Base-by-base conservation (phyloP, 140 eudicot genomes). In the Senecio squalidus region DNA sequence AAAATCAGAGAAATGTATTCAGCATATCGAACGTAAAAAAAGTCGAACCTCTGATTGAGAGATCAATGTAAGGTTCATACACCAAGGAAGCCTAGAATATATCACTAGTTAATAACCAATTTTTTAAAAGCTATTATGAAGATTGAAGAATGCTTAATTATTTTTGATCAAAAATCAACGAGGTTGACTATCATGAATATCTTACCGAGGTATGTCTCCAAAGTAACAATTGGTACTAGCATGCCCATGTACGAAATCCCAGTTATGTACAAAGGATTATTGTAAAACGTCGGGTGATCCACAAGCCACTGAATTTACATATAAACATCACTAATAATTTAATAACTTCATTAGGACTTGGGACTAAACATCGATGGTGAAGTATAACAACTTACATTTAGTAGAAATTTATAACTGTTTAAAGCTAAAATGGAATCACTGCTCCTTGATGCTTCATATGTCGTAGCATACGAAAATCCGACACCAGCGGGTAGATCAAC, bases 201-300 rank as follows among this genome's bases (percentile, higher is more conserved):
- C 24, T 60, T 75, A 82, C 89, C 89, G 2, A 55, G 51, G 63
- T 48, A 59, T 0, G 68, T 26, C 51, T 69, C 31, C 22, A 73
- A 29, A 8, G 73, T 54, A 9, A 74, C 45, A 26, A 57, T 68
- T 10, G 88, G 88, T 20, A 74, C 72, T 0, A 47, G 9, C 9
- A 74, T 68, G 41, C 85, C 89, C 11, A 68, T 34, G 45, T 81
- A 77, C 10, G 81, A 78, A 68, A 68, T 77, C 29, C 89, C 89
- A 21, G 55, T 44, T 0, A 82, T 41, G 44, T 70, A 82, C 9
- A 76, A 55, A 2, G 74, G 76, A 71, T 78, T 71, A 13, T 41
- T 23, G 3, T 43, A 68, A 62, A 64, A 82, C 51, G 39, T 55
- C 5, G 89, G 82, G 27, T 82, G 67, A 51, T 58, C 78, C 24